A percentile compares a stretch with the other conserved stretches of the same genome.
Evolutionary conservation across 208 protist species (phyloP).

Genomic region (Crithidia fasciculata): DNA sequence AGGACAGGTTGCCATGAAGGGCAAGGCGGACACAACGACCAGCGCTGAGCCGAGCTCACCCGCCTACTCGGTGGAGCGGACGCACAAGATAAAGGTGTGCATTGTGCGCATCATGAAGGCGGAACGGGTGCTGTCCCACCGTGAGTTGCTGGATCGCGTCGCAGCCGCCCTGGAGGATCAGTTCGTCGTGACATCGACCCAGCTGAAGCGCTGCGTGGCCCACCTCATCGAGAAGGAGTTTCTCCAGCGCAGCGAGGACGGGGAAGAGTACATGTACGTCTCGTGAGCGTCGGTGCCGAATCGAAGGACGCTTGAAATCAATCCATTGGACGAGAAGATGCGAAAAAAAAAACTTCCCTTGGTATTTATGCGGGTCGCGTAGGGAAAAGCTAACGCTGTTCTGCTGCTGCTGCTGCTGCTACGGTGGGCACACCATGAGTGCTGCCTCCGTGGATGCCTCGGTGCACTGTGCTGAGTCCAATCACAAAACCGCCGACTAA

Average conservation of each 20-base stretch:
- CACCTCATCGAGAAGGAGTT: slow-evolving; percentile 72
- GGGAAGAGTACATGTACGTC: slow-evolving; percentile 59
- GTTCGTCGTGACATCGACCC: slow-evolving; percentile 35
- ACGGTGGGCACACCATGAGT: too few species aligned
- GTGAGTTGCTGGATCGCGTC: slow-evolving; percentile 41
- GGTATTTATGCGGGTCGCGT: too few species aligned
- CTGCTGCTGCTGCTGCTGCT: too few species aligned
- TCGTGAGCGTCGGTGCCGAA: slow-evolving; percentile 16
- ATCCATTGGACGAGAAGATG: not conserved
- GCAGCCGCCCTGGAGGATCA: slow-evolving; percentile 25
- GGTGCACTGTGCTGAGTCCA: too few species aligned
- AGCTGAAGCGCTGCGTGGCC: slow-evolving; percentile 59
- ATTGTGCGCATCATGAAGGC: slow-evolving; percentile 70
- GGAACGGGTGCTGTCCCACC: slow-evolving; percentile 40
- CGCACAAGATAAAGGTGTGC: slow-evolving; percentile 54
- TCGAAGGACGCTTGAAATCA: not conserved
- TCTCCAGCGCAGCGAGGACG: slow-evolving; percentile 41
- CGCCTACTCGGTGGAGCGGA: slow-evolving; percentile 22
- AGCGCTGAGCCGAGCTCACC: slow-evolving; percentile 11
- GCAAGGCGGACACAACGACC: not conserved
- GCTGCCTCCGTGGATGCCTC: too few species aligned
- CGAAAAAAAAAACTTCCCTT: too few species aligned
- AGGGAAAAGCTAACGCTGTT: too few species aligned
- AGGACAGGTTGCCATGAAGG: too few species aligned
- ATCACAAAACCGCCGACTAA: too few species aligned